Conservation (phyloP, 331 rosid species). For the Malus hybrid region DNA sequence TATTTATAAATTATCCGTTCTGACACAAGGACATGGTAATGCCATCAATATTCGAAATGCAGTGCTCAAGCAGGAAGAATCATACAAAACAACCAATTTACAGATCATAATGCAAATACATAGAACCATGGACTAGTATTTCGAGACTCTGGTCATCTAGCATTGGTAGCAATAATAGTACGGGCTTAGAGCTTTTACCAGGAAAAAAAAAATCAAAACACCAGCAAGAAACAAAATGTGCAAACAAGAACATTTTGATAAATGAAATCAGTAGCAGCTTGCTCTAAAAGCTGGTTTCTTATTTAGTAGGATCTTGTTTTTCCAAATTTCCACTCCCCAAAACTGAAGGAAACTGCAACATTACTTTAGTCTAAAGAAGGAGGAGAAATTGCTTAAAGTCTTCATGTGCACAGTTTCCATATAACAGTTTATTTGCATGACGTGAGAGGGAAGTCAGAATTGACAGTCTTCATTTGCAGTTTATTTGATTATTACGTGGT, state of each 20-base stretch:
- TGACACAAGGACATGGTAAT: neutral
- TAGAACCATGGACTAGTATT: neutral
- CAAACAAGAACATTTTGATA: neutral
- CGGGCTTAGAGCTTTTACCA: neutral
- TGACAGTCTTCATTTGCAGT: no score
- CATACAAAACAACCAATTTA: neutral
- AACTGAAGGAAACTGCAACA: neutral
- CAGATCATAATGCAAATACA: neutral
- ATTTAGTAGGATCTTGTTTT: neutral
- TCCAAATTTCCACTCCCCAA: neutral
- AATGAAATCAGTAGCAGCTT: neutral
- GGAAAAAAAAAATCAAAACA: neutral
- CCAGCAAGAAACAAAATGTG: neutral
- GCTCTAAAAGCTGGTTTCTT: neutral
- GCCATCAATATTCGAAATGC: neutral
- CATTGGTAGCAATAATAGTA: neutral
- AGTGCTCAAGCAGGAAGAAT: neutral
- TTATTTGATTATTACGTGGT: no score
- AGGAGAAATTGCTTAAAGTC: no score
- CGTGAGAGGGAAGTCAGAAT: no score
- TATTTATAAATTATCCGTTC: neutral
- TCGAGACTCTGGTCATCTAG: conserved; percentile 2
- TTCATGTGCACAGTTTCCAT: no score
- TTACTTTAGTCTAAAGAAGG: no score
- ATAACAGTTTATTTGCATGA: no score